phyloP scores from a whole-genome alignment of 352 stramenopile species.

The Pythium myriotylum region DNA sequence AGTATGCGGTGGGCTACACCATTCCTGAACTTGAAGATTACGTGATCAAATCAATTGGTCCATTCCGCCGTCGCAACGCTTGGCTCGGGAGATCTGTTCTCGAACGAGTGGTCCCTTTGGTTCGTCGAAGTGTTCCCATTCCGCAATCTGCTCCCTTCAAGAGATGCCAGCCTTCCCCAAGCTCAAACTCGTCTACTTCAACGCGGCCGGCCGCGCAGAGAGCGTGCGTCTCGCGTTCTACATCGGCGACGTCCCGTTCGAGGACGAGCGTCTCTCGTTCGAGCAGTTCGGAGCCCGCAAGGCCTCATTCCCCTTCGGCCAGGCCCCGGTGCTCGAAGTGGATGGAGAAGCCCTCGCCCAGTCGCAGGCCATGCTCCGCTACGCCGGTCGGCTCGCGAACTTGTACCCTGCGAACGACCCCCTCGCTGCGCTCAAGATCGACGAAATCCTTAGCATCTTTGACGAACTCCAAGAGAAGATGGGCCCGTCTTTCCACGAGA shows the following conservation, averaged over 20 bases:
- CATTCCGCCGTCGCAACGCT: not conserved
- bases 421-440: slow-evolving; percentile 31
- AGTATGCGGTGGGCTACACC: no score
- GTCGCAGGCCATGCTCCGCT: slow-evolving; percentile 40
- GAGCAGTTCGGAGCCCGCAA: slow-evolving; percentile 37
- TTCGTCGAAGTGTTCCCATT: no score
- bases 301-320: slow-evolving; percentile 32
- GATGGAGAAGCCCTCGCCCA: slow-evolving; percentile 35
- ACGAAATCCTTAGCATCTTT: slow-evolving; percentile 35
- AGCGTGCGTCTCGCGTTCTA: slow-evolving; percentile 34
- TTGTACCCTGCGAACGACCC: slow-evolving; percentile 40
- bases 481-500: slow-evolving; percentile 28
- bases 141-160: slow-evolving; percentile 9
- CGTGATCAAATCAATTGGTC: slow-evolving; percentile 7
- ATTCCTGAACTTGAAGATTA: slow-evolving; percentile 12
- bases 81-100: not conserved
- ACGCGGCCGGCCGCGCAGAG: slow-evolving; percentile 39
- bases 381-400: slow-evolving; percentile 37
- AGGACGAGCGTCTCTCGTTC: slow-evolving; percentile 36
- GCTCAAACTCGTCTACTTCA: slow-evolving; percentile 46
- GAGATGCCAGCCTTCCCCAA: slow-evolving; percentile 27
- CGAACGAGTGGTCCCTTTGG: no score
- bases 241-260: slow-evolving; percentile 41
- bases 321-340: slow-evolving; percentile 38
- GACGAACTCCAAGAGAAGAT: slow-evolving; percentile 33